Evolutionary conservation across 192 early-diverging fungal genomes (phyloP).

Genomic region (Coemansia sp.): DNA sequence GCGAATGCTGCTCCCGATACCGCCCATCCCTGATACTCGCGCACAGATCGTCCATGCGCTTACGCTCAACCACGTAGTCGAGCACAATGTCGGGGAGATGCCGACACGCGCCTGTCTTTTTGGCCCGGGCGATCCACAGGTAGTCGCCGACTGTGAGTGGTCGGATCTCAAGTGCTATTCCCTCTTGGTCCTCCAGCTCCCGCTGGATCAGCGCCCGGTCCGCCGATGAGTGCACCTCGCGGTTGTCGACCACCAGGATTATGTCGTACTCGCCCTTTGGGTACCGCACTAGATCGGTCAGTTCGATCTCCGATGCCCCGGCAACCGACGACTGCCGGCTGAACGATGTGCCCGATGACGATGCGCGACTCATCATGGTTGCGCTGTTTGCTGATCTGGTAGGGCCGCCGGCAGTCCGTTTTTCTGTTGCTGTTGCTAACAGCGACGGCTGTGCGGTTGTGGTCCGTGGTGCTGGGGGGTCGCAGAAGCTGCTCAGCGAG

Average conservation of each 20-base stretch:
- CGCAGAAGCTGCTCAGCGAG: constrained; percentile 2
- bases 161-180: constrained; percentile 55
- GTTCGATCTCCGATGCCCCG: constrained; percentile 15
- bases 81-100: constrained; percentile 68
- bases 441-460: neutral
- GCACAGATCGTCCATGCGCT: constrained; percentile 91
- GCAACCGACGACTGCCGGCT: constrained; percentile 35
- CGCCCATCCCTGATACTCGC: constrained; percentile 91
- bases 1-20: constrained; percentile 90
- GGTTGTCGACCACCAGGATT: constrained; percentile 73
- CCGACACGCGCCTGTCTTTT: constrained; percentile 17
- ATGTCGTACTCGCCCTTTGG: constrained; percentile 53
- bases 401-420: neutral
- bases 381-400: constrained; percentile 8
- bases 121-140: constrained; percentile 76
- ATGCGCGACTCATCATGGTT: constrained; percentile 5
- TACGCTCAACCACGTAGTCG: constrained; percentile 87
- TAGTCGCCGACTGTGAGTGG: constrained; percentile 85
- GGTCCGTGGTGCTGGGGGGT: neutral
- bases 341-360: constrained; percentile 18
- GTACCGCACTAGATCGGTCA: constrained; percentile 27
- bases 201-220: constrained; percentile 75
- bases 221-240: constrained; percentile 70
- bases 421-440: neutral
- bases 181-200: constrained; percentile 61